Evolutionary conservation across 129 eudicot genomes (phyloP), one percentile per base, ranked within the genome.

Genomic region (Mikania micrantha): DNA sequence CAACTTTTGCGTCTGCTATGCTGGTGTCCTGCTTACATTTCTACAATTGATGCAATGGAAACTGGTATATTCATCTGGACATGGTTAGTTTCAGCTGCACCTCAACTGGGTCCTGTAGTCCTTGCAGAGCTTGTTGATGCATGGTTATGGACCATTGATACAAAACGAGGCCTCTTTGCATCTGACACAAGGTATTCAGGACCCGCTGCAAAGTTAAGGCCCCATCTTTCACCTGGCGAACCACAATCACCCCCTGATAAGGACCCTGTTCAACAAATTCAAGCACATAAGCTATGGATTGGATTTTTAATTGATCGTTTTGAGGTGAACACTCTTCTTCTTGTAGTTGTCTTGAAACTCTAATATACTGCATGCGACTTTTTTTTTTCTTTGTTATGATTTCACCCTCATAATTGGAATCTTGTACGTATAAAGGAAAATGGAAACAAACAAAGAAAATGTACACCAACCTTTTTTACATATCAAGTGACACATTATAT

Each of bases 121-220:
- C 95, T 94, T 81, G 92, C 97, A 49, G 99, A 94, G 79, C 99
- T 89, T 67, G 99, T 94, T 45, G 99, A 94, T 85, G 99, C 99
- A 57, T 94, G 99, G 99, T 70, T 94, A 72, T 94, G 99, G 99
- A 87, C 97, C 42, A 81, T 90, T 36, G 99, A 94, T 71, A 94
- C 99, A 16, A 89, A 90, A 66, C 77, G 99, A 78, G 99, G 99
- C 53, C 78, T 94, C 56, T 94, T 94, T 83, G 97, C 99, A 77
- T 94, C 97, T 73, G 99, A 90, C 22, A 70, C 70, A 64, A 87
- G 85, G 79, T 86, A 69, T 74, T 81, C 83, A 48, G 99, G 99
- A 42, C 99, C 99, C n/a, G 76, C 95, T 81, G 95, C 99, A 9
- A 87, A 68, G 78, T 76, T 94, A 75, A 88, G 97, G 78, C 99